Evolutionary conservation across 2,329 filamentous ascomycete species (phyloP).

Genomic region (Epichloe coenophiala): DNA sequence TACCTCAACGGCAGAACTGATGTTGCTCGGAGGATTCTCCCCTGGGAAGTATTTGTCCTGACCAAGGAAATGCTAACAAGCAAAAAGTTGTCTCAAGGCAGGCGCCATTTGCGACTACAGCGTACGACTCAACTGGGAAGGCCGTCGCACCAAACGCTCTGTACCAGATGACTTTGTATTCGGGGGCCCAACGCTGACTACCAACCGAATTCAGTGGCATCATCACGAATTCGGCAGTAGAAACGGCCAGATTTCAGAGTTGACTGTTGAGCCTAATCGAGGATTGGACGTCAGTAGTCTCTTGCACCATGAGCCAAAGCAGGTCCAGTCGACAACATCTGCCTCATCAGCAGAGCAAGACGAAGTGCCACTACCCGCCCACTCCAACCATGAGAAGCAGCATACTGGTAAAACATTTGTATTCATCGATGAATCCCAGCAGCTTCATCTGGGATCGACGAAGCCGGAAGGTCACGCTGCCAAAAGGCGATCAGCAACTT

Average conservation of each 20-base stretch:
- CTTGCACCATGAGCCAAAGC: background rate
- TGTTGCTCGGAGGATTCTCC: background rate
- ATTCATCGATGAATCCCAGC: constrained; percentile 4
- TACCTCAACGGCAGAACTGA: background rate
- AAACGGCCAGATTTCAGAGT: background rate
- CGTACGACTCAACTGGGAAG: constrained; percentile 70
- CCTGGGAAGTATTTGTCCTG: no score
- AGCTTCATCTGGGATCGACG: background rate
- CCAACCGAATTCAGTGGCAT: background rate
- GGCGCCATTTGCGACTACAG: constrained; percentile 69
- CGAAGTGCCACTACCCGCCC: background rate
- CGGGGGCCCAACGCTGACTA: background rate
- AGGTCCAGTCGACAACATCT: background rate
- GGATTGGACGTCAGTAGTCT: background rate
- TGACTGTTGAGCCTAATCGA: background rate
- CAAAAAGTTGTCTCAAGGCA: constrained; percentile 47
- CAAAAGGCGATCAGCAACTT: background rate
- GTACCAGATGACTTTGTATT: background rate
- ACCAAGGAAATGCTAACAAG: background rate
- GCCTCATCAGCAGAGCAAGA: background rate
- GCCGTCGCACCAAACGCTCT: constrained; percentile 28
- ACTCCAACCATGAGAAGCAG: background rate
- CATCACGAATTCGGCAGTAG: background rate
- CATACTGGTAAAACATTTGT: background rate
- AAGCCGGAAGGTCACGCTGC: background rate